Percentiles rank a stretch among this genome's conserved stretches.
These are phyloP conservation scores for Phytophthora crassamura DNA, from an alignment of 352 stramenopile genomes.

Conservation along the genomic window DNA sequence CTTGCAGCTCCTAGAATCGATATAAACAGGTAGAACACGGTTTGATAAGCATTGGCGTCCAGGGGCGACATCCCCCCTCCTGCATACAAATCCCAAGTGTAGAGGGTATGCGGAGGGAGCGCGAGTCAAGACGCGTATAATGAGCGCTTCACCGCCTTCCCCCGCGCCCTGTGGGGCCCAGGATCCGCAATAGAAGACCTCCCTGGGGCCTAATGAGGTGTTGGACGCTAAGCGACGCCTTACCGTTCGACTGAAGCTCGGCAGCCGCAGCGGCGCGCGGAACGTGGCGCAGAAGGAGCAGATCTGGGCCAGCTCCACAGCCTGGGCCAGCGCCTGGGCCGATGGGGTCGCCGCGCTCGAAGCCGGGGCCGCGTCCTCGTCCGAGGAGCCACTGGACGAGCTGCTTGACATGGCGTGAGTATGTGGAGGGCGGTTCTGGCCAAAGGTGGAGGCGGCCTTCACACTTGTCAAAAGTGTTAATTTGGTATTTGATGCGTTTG, in stretches of 20 bases:
- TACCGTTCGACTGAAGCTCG: constrained; percentile 80
- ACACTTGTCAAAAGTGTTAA: too few species aligned
- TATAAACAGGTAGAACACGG: constrained; percentile 27
- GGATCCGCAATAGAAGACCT: constrained; percentile 11
- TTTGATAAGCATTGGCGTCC: constrained; percentile 18
- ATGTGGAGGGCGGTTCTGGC: constrained; percentile 33
- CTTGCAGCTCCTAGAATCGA: constrained; percentile 65
- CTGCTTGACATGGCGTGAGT: constrained; percentile 53
- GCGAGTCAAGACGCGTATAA: constrained; percentile 8
- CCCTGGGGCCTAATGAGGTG: background rate
- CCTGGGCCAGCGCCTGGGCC: constrained; percentile 39
- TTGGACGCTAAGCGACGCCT: constrained; percentile 14
- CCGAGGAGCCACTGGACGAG: constrained; percentile 51
- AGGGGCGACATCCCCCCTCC: constrained; percentile 6
- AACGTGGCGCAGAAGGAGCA: constrained; percentile 83
- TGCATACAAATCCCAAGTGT: constrained; percentile 43
- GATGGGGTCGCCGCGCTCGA: constrained; percentile 15
- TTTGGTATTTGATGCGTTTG: too few species aligned
- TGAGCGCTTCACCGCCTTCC: constrained; percentile 3
- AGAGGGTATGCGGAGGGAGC: constrained; percentile 16
- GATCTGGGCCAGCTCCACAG: constrained; percentile 72
- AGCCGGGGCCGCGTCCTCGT: constrained; percentile 32
- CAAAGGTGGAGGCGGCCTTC: constrained; percentile 20
- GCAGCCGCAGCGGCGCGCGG: constrained; percentile 71
- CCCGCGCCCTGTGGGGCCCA: constrained; percentile 9